Conservation (phyloP, 129 eudicot genomes). For the Saposhnikovia divaricata region DNA sequence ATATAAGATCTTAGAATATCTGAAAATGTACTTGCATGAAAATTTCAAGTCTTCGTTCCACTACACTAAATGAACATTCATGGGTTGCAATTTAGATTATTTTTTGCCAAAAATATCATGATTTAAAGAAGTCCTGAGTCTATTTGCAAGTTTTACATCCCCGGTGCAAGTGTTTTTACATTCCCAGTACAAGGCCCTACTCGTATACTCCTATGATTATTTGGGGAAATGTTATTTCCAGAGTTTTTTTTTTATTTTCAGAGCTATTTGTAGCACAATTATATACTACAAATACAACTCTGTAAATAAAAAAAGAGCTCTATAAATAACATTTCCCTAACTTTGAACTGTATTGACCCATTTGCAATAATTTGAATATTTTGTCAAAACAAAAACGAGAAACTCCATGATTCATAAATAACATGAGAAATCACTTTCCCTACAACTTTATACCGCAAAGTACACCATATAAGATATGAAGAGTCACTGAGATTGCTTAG, state of each 20-base stretch:
- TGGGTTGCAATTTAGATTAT: neutral
- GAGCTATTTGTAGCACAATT: too few relatives aligned
- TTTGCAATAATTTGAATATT: neutral
- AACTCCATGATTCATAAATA: too few relatives aligned
- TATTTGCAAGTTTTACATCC: neutral
- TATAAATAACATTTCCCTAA: too few relatives aligned
- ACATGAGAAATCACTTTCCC: neutral
- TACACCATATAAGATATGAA: neutral
- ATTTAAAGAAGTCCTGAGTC: neutral
- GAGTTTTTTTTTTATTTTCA: too few relatives aligned
- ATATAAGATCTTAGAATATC: neutral
- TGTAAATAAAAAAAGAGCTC: too few relatives aligned
- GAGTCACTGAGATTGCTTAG: neutral
- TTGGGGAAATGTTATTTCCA: too few relatives aligned
- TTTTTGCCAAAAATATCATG: neutral
- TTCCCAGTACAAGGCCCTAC: neutral
- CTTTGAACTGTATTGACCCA: neutral
- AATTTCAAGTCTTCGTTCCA: neutral
- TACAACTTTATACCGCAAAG: neutral
- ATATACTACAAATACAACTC: too few relatives aligned
- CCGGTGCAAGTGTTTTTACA: neutral
- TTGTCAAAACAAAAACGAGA: neutral
- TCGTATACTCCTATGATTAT: too few relatives aligned
- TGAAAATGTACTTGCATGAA: neutral
- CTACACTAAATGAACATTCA: neutral